A percentile compares a stretch with the other conserved stretches of the same genome.
phyloP scores from a whole-genome alignment of 106 monocot genomes.

The Dendrobium officinale region DNA sequence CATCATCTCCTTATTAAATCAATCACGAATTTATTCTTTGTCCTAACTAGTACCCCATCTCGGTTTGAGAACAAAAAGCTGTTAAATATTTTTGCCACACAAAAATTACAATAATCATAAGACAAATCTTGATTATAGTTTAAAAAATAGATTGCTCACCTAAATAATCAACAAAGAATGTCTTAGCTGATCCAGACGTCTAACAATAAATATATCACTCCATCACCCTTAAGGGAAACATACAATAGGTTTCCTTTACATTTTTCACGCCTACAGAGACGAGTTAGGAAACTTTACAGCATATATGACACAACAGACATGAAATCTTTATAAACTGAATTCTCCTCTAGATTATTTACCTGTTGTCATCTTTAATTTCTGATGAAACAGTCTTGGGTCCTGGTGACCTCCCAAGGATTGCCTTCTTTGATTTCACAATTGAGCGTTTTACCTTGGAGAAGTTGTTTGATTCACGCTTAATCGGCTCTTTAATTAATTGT shows the following conservation, averaged over 20 bases:
- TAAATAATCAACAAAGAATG: neutral
- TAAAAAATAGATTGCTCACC: neutral
- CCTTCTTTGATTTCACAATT: slow-evolving; percentile 47
- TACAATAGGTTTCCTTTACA: too few species aligned
- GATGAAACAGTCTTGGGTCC: slow-evolving; percentile 24
- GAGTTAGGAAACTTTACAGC: too few species aligned
- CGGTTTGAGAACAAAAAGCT: too few species aligned
- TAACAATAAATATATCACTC: neutral
- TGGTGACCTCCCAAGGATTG: slow-evolving; percentile 47
- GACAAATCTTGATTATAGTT: neutral
- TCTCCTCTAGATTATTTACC: neutral
- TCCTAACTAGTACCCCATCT: too few species aligned
- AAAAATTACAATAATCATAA: too few species aligned
- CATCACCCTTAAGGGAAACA: neutral
- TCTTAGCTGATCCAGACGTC: neutral
- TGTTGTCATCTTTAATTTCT: slow-evolving; percentile 10
- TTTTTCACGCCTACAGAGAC: too few species aligned
- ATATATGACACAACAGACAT: too few species aligned
- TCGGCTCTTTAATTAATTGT: neutral
- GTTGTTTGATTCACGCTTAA: slow-evolving; percentile 22
- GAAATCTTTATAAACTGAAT: too few species aligned
- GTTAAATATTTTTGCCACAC: too few species aligned
- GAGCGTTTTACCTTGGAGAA: slow-evolving; percentile 53
- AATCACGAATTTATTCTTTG: too few species aligned
- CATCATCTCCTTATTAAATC: too few species aligned